Conservation (phyloP, 805 yeast species). For the Maudiozyma barnettii region DNA sequence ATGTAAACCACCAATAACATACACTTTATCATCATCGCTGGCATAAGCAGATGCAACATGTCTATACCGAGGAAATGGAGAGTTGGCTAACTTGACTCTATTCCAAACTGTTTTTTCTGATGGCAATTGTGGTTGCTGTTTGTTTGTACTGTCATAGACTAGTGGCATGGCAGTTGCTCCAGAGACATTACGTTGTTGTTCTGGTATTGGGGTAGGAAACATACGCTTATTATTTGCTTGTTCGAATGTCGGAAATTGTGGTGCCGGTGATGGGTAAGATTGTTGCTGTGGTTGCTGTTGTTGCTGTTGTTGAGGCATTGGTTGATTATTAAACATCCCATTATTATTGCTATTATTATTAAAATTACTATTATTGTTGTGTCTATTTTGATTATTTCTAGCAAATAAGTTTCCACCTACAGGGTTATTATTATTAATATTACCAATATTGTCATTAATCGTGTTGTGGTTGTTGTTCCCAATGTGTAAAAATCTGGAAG, state of each 20-base stretch:
- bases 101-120: conserved; percentile 47
- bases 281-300: conserved; percentile 13
- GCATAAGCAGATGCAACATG: conserved; percentile 75
- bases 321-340: background rate
- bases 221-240: conserved; percentile 7
- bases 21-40: conserved; percentile 72
- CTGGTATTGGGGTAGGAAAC: conserved; percentile 18
- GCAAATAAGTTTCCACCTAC: background rate
- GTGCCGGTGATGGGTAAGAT: conserved; percentile 5
- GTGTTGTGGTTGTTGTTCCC: background rate
- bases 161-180: conserved; percentile 16
- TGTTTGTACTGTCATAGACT: conserved; percentile 6
- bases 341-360: background rate
- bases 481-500: conserved; percentile 8
- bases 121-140: background rate
- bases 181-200: conserved; percentile 25
- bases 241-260: background rate
- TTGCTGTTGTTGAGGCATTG: conserved; percentile 9
- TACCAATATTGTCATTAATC: background rate
- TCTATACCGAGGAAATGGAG: conserved; percentile 92
- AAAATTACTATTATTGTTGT: background rate
- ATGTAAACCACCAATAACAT: conserved; percentile 89
- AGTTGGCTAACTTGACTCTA: conserved; percentile 49
- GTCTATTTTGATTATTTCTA: background rate
- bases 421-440: background rate